Base-by-base conservation (phyloP, 768 basidiomycete genomes). In the Termitomyces sp. region DNA sequence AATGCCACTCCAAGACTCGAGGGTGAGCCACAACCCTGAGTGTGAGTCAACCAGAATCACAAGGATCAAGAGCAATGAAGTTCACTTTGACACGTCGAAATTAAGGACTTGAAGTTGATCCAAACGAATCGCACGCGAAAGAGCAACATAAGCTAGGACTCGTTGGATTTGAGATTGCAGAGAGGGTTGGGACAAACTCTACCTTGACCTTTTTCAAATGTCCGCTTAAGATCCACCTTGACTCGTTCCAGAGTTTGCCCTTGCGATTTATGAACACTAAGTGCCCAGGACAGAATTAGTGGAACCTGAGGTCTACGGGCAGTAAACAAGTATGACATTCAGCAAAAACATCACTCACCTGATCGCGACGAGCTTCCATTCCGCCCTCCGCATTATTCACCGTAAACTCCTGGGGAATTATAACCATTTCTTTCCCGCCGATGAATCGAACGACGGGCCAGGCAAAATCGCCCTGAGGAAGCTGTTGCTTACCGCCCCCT, bases 251-350 rank as follows among this genome's bases (percentile, higher is more conserved):
- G 72, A 0, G 94, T 95, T 69, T 94, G 93, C 0, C 94, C 94
- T 68, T 96, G 94, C 5, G 87, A 88, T 67, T 95, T 95, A 72
- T 94, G 92, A 36, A 94, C 85, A 49, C 86, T 88, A 67, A 94
- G 76, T 0, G 92, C 92, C 89, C 92, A 94, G 0, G 93, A 86
- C n/a, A 93, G 78, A 50, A 91, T 88, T 4, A 95, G 69, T 0
- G 90, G 88, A 1, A 92, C 64, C 85, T 90, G 61, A 45, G 36
- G 14, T 30, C 43, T 38, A 45, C 5, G 1, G 40, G 36, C 16
- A 58, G 24, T 6, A 30, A 9, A 54, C 8, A 30, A 6, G 45
- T 44, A 16, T 13, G 47, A n/a, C 10, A 36, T 14, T 22, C 8
- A 42, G 13, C 13, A 12, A 9, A 28, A 32, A 7, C 43, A 57